Base-by-base conservation (phyloP, 179 eudicot genomes). In the Camellia oleifera region DNA sequence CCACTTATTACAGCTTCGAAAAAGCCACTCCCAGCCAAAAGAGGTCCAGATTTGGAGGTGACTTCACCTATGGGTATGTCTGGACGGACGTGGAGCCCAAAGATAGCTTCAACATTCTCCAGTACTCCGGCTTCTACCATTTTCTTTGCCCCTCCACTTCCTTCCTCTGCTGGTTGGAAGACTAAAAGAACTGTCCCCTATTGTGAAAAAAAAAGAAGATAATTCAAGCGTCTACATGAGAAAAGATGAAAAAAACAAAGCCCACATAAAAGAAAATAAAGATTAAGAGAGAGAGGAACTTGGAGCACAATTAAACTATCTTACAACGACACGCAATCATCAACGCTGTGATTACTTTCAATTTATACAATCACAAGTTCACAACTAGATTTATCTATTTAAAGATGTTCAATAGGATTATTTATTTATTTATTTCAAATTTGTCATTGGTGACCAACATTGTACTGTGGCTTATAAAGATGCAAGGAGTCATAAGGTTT, bases 121-220 rank as follows among this genome's bases (percentile, higher is more conserved):
- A 96, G 76, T 57, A 91, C 91, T 75, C 99, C 99, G 9, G 79
- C 94, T 42, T 94, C 97, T 15, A 96, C 82, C 91, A 96, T 91
- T 82, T 82, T 88, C 87, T 87, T 85, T 76, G 99, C 94, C 42
- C 99, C 99, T 46, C 86, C 94, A 80, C 91, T 88, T 79, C 99
- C 99, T 84, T 96, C 99, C 81, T 96, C 99, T 62, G 94, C 99
- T 46, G 99, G 98, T 91, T 96, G 97, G 84, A 96, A 96, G 78
- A 96, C 89, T 74, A 96, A 93, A 83, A 92, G 89, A 75, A 92
- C 92, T 32, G 99, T 96, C 71, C 99, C 99, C 97, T 96, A 81
- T 78, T 26, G 48, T 52, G 61, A 73, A 20, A 3, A 80, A 58
- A 26, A 14, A 69, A 66, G 60, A 72, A n/a, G 4, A 81, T 15